Percentiles rank a stretch among this genome's conserved stretches.
Evolutionary conservation across 495 filamentous ascomycete genomes (phyloP).

Genomic region (Aspergillus hancockii): DNA sequence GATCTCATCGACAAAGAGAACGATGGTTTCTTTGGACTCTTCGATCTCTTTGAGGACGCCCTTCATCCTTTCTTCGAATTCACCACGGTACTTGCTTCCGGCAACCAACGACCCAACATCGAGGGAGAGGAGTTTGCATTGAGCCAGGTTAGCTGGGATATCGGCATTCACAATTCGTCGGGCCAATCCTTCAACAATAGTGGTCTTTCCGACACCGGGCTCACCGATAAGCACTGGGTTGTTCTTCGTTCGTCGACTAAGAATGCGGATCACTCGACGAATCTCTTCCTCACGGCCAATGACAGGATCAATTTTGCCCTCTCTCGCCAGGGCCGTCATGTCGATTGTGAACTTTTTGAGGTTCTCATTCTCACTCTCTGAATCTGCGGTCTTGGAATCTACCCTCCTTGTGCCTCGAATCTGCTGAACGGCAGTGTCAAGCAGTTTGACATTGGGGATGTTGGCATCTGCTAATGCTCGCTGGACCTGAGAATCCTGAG

Average conservation of each 20-base stretch:
- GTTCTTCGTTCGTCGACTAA: conserved; percentile 95
- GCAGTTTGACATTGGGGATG: conserved; percentile 84
- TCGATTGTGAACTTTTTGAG: conserved; percentile 97
- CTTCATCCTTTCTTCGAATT: conserved; percentile 99
- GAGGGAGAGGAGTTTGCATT: conserved; percentile 88
- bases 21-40: conserved; percentile 94
- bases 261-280: conserved; percentile 86
- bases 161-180: conserved; percentile 93
- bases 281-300: conserved; percentile 98
- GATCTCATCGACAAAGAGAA: conserved; percentile 97
- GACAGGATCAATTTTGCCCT: conserved; percentile 97
- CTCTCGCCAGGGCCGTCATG: conserved; percentile 89
- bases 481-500: conserved; percentile 76
- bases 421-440: conserved; percentile 82
- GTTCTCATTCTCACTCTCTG: conserved; percentile 87
- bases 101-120: conserved; percentile 95
- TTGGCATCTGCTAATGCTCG: conserved; percentile 79
- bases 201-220: conserved; percentile 97
- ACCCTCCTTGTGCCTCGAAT: conserved; percentile 90
- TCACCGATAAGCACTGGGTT: conserved; percentile 96
- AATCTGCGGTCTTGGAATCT: conserved; percentile 91
- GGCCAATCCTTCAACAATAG: conserved; percentile 95
- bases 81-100: conserved; percentile 95
- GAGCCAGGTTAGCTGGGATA: conserved; percentile 91
- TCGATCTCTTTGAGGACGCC: conserved; percentile 95